Evolutionary conservation across 2,329 filamentous ascomycete species (phyloP), one percentile per base, ranked within the genome.

Genomic region (Colletotrichum plurivorum): DNA sequence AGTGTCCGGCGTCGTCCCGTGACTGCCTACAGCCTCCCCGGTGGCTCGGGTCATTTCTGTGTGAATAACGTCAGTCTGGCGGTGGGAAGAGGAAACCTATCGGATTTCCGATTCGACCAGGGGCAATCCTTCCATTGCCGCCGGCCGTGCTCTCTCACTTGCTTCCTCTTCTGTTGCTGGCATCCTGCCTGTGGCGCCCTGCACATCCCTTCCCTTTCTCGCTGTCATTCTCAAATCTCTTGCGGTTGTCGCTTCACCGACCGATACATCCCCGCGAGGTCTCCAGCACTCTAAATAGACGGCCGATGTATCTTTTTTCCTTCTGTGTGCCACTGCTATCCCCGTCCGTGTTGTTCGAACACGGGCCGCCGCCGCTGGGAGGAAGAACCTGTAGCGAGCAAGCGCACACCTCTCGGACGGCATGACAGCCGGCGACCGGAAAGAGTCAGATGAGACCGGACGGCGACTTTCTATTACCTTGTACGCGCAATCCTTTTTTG

Each of bases 371-470:
- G 16, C 15, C 45, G 31, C 58, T 31, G 58, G 48, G 48, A 55
- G 18, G 46, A 22, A 43, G 31, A 10, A 36, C 8, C 8, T 36
- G 31, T 8, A 8, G 8, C 10, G 2, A 15, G 48, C 25, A 46
- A 10, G 31, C 57, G 27, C 54, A 18, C 22, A 31, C 18, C 31
- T 55, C 54, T 55, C 54, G 39, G 65, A 25, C 55, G 54, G 55
- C 54, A 55, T 65, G 49, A 60, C 56, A 39, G 51, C 49, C 51
- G 55, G 55, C 54, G 20, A 58, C 61, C 61, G 62, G 55, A 36
- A 52, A 55, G 43, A 36, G 49, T 69, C 66, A 66, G 62, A 59
- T 66, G 66, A 69, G 61, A 66, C 61, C 66, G 55, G 66, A 66
- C 61, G 43, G 55, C 20, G 41, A 66, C 54, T 66, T 65, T 54